Conservation (phyloP, 495 filamentous ascomycete species). For the Pyrenopolyporus hunteri region DNA sequence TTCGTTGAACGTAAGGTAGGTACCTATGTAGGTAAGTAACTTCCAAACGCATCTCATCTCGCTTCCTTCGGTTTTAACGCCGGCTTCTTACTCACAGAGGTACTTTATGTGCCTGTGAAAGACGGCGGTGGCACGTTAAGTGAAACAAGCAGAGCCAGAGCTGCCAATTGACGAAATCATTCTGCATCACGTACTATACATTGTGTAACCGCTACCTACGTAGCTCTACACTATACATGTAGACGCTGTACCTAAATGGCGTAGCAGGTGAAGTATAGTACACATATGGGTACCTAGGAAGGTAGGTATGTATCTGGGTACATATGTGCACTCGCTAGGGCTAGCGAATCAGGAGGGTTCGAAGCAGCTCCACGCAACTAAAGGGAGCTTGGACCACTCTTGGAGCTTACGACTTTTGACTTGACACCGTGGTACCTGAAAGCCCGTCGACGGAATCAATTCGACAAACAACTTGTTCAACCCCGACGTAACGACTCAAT, state of each 20-base stretch:
- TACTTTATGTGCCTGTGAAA: neutral
- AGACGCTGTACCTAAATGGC: too few relatives aligned
- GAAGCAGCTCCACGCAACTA: neutral
- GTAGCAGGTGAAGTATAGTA: neutral
- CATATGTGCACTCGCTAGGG: conserved; percentile 1
- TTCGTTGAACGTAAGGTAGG: conserved; percentile 6
- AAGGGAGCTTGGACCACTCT: conserved; percentile 32
- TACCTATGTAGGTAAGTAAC: too few relatives aligned
- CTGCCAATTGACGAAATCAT: neutral
- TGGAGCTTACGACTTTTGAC: conserved; percentile 16
- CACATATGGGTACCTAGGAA: too few relatives aligned
- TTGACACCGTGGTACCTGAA: conserved; percentile 39
- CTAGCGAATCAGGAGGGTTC: conserved; percentile 20
- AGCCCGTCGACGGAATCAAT: neutral
- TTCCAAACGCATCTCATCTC: too few relatives aligned
- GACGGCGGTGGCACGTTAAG: conserved; percentile 16
- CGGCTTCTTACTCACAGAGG: too few relatives aligned
- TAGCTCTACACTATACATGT: too few relatives aligned
- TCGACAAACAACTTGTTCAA: conserved; percentile 2
- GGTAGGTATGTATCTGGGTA: neutral
- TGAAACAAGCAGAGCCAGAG: neutral
- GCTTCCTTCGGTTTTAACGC: too few relatives aligned
- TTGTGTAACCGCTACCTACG: too few relatives aligned
- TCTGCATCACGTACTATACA: neutral
- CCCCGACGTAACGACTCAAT: neutral